Evolutionary conservation across 345 rosid species (phyloP).

Genomic region (Arabis hirsuta): DNA sequence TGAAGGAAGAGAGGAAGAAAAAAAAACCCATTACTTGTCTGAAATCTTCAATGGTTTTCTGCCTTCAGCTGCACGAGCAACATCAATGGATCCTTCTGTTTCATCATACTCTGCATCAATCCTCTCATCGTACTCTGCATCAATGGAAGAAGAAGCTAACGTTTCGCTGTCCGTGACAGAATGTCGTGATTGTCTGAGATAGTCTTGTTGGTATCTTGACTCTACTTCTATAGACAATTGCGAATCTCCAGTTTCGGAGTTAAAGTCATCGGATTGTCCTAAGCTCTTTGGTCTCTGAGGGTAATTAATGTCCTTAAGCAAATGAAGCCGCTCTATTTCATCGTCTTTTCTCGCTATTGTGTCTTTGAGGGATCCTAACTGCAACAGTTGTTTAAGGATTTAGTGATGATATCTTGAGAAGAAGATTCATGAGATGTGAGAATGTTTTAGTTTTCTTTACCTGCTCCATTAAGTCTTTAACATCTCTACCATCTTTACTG

Average conservation of each 20-base stretch:
- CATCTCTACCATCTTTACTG: conserved; percentile 80
- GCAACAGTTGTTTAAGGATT: conserved; percentile 13
- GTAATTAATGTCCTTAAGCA: conserved; percentile 66
- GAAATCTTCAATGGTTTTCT: conserved; percentile 36
- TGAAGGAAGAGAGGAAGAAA: neutral
- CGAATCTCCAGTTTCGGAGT: conserved; percentile 34
- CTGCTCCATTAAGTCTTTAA: conserved; percentile 84
- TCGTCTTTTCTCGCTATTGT: conserved; percentile 76
- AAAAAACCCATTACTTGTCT: conserved; percentile 19
- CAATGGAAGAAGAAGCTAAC: conserved; percentile 23
- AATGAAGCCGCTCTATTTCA: conserved; percentile 79
- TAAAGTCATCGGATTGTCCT: conserved; percentile 38
- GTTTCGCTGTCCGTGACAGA: conserved; percentile 5
- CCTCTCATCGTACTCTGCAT: conserved; percentile 33
- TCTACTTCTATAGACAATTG: conserved; percentile 30
- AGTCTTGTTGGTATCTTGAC: conserved; percentile 36
- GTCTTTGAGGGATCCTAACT: conserved; percentile 88
- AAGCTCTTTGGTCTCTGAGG: conserved; percentile 36
- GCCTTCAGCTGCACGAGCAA: conserved; percentile 32
- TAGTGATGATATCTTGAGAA: conserved; percentile 16
- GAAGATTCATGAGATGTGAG: conserved; percentile 6
- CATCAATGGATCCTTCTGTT: conserved; percentile 28
- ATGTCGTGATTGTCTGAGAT: conserved; percentile 25
- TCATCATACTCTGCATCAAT: conserved; percentile 12
- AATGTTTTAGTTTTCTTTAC: conserved; percentile 39